phyloP scores from a whole-genome alignment of 768 basidiomycete genomes.

The Boletales sp. region DNA sequence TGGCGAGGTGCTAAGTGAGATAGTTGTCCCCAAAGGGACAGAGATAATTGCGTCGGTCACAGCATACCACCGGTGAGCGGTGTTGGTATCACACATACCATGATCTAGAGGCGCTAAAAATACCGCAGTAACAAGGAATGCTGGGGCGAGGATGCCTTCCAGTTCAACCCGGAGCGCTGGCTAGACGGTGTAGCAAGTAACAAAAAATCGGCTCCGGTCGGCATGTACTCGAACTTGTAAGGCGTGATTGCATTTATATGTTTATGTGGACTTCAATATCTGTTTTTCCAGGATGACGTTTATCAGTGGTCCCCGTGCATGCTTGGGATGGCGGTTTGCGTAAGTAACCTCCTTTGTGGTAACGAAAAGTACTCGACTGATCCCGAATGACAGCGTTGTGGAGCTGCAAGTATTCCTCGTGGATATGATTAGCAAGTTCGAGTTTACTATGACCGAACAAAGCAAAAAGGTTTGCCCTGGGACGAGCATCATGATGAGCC shows the following conservation, averaged over 20 bases:
- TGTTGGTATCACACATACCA: no score
- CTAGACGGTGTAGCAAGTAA: conserved; percentile 12
- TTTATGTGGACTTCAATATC: no score
- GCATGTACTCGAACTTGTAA: conserved; percentile 27
- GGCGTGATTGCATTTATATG: background rate
- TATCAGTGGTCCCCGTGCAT: conserved; percentile 17
- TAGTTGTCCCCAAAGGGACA: no score
- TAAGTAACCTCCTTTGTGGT: conserved; percentile 5
- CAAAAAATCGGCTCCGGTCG: conserved; percentile 17
- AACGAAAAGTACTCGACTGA: background rate
- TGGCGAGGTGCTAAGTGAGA: no score
- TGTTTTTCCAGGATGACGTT: conserved; percentile 26
- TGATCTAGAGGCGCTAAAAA: no score
- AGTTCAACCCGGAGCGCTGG: conserved; percentile 29
- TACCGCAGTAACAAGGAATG: no score
- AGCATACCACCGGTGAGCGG: no score
- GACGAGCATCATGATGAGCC: conserved; percentile 1
- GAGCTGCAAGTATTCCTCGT: conserved; percentile 58
- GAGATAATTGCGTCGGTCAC: no score
- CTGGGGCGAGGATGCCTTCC: conserved; percentile 31
- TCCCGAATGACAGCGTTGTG: conserved; percentile 27
- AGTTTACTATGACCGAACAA: conserved; percentile 38
- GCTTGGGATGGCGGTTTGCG: conserved; percentile 32
- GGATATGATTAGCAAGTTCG: conserved; percentile 50
- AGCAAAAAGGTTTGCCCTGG: conserved; percentile 27